Evolutionary conservation across 2,329 filamentous ascomycete genomes (phyloP).

Genomic region (Diaporthe capsici): DNA sequence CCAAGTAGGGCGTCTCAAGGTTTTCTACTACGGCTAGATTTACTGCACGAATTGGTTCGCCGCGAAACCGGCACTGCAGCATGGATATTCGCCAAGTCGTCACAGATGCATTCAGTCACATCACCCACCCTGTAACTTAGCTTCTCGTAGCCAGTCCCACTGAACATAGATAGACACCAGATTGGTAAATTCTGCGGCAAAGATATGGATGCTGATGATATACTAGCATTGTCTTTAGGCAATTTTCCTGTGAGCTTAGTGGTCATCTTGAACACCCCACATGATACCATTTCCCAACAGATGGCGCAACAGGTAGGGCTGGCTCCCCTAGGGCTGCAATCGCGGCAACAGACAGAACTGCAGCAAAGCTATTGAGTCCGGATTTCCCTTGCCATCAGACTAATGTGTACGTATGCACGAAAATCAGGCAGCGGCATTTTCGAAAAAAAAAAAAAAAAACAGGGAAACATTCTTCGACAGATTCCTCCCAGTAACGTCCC

Average conservation of each 20-base stretch:
- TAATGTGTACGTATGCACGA: neutral
- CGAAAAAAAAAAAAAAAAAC: too few species aligned
- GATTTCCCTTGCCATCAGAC: too few species aligned
- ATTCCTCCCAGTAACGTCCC: neutral
- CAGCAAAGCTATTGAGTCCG: neutral
- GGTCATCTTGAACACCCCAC: neutral
- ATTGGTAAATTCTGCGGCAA: neutral
- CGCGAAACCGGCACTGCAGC: neutral
- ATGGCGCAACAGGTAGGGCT: neutral
- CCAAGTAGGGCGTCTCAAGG: neutral
- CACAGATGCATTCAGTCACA: constrained; percentile 7
- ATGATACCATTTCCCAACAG: neutral
- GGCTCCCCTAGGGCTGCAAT: neutral
- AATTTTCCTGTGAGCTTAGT: neutral
- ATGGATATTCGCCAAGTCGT: neutral
- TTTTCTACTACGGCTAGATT: neutral
- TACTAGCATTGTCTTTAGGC: neutral
- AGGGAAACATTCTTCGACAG: neutral
- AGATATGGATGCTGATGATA: constrained; percentile 12
- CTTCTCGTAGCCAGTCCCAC: neutral
- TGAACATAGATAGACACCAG: neutral
- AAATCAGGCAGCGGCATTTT: neutral
- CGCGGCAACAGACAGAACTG: neutral
- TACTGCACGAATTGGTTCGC: neutral
- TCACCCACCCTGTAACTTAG: neutral